Conservation (phyloP, 2,329 filamentous ascomycete species). For the Rhynchosporium graminicola region DNA sequence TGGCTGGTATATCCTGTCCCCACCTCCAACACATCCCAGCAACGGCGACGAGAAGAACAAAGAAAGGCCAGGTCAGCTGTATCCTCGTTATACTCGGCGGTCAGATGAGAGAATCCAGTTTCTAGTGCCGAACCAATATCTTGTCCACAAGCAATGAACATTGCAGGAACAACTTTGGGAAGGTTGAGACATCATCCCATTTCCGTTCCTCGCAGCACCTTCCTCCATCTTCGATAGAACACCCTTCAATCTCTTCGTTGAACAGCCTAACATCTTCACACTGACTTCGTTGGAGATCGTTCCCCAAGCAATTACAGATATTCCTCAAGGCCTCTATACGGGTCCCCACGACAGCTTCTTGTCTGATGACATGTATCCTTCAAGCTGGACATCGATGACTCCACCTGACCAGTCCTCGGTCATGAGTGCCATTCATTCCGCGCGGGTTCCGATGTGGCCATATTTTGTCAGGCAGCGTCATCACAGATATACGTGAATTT, state of each 20-base stretch:
- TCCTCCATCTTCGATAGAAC: constrained; percentile 23
- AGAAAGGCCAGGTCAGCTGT: constrained; percentile 30
- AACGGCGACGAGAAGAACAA: constrained; percentile 37
- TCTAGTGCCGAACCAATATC: constrained; percentile 33
- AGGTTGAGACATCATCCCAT: constrained; percentile 31
- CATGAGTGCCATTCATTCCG: constrained; percentile 32
- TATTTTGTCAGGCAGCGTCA: constrained; percentile 40
- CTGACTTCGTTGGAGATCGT: constrained; percentile 29
- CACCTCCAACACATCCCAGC: constrained; percentile 37
- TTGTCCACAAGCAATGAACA: constrained; percentile 36
- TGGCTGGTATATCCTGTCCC: constrained; percentile 34
- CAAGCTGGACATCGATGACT: constrained; percentile 27
- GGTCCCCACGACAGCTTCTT: constrained; percentile 38
- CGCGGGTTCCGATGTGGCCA: constrained; percentile 39
- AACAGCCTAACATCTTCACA: constrained; percentile 28
- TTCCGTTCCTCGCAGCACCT: constrained; percentile 30
- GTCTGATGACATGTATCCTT: constrained; percentile 35
- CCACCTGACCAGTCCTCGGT: constrained; percentile 18
- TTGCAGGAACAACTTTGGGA: constrained; percentile 32
- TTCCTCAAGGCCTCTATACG: constrained; percentile 31
- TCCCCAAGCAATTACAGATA: constrained; percentile 37
- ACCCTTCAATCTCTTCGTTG: constrained; percentile 24
- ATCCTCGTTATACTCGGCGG: constrained; percentile 29
- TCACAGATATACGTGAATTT: constrained; percentile 35
- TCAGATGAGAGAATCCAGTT: constrained; percentile 33